Percentiles rank a stretch among this genome's conserved stretches.
These are phyloP conservation scores for Avena insularis DNA, from an alignment of 176 grass and related monocot species.

Conservation along the genomic window DNA sequence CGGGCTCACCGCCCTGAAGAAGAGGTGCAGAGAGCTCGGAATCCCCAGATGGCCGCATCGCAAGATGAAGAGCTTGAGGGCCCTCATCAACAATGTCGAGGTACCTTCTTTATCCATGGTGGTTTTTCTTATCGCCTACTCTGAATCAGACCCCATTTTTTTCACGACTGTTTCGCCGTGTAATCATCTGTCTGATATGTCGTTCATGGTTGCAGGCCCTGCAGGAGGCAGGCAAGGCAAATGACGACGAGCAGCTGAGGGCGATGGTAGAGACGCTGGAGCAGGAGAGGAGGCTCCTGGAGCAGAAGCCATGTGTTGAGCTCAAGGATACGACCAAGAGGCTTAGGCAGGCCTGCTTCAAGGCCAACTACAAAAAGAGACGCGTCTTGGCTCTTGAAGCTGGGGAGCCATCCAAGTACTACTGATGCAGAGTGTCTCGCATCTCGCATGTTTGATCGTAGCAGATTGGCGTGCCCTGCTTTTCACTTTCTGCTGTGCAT, in stretches of 20 bases:
- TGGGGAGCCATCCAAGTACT: slow-evolving; percentile 26
- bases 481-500: background rate
- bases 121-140: background rate
- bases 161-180: background rate
- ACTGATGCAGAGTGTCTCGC: background rate
- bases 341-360: slow-evolving; percentile 78
- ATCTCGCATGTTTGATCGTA: background rate
- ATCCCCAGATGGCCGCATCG: slow-evolving; percentile 77
- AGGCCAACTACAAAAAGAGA: slow-evolving; percentile 74
- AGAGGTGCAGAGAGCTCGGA: slow-evolving; percentile 65
- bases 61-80: slow-evolving; percentile 76
- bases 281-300: slow-evolving; percentile 57
- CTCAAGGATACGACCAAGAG: slow-evolving; percentile 74
- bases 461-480: background rate
- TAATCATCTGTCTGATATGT: background rate
- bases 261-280: slow-evolving; percentile 55
- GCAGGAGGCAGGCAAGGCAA: slow-evolving; percentile 54
- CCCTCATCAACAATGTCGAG: slow-evolving; percentile 70
- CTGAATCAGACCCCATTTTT: background rate
- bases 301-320: slow-evolving; percentile 59
- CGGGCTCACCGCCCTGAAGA: slow-evolving; percentile 71
- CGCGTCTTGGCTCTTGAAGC: slow-evolving; percentile 44
- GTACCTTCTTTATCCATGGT: slow-evolving; percentile 17
- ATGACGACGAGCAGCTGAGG: slow-evolving; percentile 39
- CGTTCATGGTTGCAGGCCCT: slow-evolving; percentile 14